phyloP scores from a whole-genome alignment of 1,284 basidiomycete species.

The Microbotryum violaceum region DNA sequence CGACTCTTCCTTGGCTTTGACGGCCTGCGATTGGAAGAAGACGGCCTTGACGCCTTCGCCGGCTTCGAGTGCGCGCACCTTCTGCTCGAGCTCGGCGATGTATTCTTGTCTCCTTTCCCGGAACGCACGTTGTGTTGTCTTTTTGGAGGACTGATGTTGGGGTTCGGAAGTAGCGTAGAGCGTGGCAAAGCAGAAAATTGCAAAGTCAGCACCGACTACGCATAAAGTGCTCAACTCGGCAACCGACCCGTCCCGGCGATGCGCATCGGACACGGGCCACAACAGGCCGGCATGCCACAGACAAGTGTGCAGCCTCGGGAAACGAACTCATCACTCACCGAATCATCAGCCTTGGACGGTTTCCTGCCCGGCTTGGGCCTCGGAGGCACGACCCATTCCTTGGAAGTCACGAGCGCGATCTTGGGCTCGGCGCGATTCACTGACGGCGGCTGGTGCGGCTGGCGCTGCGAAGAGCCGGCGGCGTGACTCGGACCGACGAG shows the following conservation, averaged over 20 bases:
- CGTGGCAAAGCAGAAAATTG: neutral
- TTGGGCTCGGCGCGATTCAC: conserved; percentile 4
- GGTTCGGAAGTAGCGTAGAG: neutral
- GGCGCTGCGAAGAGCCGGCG: too few relatives aligned
- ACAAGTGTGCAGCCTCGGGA: neutral
- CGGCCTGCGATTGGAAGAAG: conserved; percentile 35
- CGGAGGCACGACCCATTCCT: conserved; percentile 35
- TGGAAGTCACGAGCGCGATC: conserved; percentile 7
- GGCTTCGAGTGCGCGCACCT: conserved; percentile 30
- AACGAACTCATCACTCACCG: neutral
- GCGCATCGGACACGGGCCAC: too few relatives aligned
- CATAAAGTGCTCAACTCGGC: neutral
- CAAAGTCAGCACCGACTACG: too few relatives aligned
- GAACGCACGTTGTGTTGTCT: conserved; percentile 30
- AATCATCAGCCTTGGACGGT: conserved; percentile 10
- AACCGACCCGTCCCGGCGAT: too few relatives aligned
- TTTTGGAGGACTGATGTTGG: neutral
- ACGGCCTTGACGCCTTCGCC: conserved; percentile 33
- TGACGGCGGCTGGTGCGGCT: too few relatives aligned
- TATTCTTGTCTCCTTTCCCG: conserved; percentile 31
- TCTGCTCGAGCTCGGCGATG: conserved; percentile 33
- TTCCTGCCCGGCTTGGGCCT: conserved; percentile 35
- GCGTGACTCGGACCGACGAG: too few relatives aligned
- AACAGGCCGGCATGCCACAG: neutral
- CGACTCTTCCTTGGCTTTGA: conserved; percentile 27